phyloP scores from a whole-genome alignment of 768 basidiomycete genomes.

The Boletales sp. region DNA sequence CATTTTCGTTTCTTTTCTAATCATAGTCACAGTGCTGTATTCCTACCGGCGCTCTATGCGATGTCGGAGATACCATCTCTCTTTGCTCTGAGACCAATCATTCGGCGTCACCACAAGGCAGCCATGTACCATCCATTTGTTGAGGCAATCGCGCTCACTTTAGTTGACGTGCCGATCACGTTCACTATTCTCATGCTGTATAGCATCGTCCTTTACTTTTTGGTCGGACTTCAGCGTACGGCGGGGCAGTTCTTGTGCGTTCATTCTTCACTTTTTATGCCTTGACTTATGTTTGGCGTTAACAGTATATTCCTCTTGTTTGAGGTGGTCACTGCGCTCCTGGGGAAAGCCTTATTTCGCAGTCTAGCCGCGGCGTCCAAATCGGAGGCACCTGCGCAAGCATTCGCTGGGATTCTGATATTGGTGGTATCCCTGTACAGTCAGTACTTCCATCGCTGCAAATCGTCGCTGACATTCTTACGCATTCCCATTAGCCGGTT shows the following conservation, averaged over 20 bases:
- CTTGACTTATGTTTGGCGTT: slow-evolving; percentile 3
- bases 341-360: slow-evolving; percentile 79
- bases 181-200: slow-evolving; percentile 35
- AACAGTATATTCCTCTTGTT: slow-evolving; percentile 57
- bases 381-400: slow-evolving; percentile 58
- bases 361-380: slow-evolving; percentile 57
- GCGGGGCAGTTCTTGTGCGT: slow-evolving; percentile 67
- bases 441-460: not conserved
- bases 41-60: slow-evolving; percentile 55
- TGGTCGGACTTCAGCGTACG: slow-evolving; percentile 52
- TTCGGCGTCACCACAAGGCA: slow-evolving; percentile 39
- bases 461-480: not conserved
- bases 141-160: slow-evolving; percentile 42
- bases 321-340: slow-evolving; percentile 51
- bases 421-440: slow-evolving; percentile 53
- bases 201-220: slow-evolving; percentile 51
- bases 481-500: slow-evolving; percentile 35
- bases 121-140: slow-evolving; percentile 53
- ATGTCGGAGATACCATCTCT: slow-evolving; percentile 58
- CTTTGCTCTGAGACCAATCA: slow-evolving; percentile 43
- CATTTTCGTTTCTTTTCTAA: not conserved
- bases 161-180: slow-evolving; percentile 46
- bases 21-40: slow-evolving; percentile 40
- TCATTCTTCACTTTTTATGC: slow-evolving; percentile 2
- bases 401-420: slow-evolving; percentile 50